phyloP scores from a whole-genome alignment of 768 basidiomycete species.

The Tubosaeta brunneosetosa region DNA sequence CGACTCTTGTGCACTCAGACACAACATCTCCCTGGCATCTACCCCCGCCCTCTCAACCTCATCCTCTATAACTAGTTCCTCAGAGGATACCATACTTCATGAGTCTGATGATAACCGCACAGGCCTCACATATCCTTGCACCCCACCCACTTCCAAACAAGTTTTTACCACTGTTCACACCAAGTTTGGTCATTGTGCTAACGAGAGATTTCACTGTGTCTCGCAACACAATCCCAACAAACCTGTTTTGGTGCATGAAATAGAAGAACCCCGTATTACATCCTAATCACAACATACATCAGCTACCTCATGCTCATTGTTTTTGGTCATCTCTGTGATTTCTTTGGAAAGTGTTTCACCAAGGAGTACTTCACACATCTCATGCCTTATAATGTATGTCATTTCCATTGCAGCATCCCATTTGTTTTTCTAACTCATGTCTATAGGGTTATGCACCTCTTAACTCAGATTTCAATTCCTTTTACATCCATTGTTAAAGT shows the following conservation, averaged over 20 bases:
- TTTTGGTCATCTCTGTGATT: too few species aligned
- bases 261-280: constrained; percentile 87
- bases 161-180: constrained; percentile 75
- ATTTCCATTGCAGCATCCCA: background rate
- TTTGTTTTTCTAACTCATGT: constrained; percentile 3
- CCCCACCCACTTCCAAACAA: constrained; percentile 78
- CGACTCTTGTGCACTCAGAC: constrained; percentile 63
- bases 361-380: constrained; percentile 73
- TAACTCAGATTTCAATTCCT: constrained; percentile 99
- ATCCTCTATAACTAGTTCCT: constrained; percentile 63
- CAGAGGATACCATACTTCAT: too few species aligned
- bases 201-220: constrained; percentile 62
- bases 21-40: constrained; percentile 47
- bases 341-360: constrained; percentile 79
- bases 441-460: constrained; percentile 90
- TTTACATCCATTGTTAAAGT: constrained; percentile 98
- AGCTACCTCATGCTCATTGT: constrained; percentile 90
- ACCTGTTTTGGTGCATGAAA: constrained; percentile 49
- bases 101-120: too few species aligned
- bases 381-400: constrained; percentile 74
- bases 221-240: constrained; percentile 51
- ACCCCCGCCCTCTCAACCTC: constrained; percentile 73
- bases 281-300: constrained; percentile 87
- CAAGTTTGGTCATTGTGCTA: constrained; percentile 86
- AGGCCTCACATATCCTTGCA: constrained; percentile 54